Evolutionary conservation across 176 grass and related monocot species (phyloP), one percentile per base, ranked within the genome.

Genomic region (Carex scoparia): DNA sequence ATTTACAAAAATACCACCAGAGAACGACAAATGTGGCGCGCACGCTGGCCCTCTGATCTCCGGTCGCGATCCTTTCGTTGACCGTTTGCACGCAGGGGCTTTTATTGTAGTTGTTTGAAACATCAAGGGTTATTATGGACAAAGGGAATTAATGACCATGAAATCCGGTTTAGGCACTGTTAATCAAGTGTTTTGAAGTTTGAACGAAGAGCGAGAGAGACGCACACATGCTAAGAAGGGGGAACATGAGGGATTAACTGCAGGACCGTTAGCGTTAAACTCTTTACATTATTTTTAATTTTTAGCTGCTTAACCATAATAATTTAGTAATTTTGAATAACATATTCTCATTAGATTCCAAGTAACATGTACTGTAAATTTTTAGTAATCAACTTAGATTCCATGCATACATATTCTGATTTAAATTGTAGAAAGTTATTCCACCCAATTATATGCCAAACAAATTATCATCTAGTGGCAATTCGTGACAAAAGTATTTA

Each of bases 91-190:
- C 23, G 66, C 46, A 46, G 63, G 69, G 85, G 62, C 30, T 4
- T 65, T 37, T 18, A 48, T 70, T 3, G 85, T 81, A 81, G 54
- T 69, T 67, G 18, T 28, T 4, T 5, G 7, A 28, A 56, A 46
- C 14, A 35, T 1, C 2, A 49, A 70, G 85, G 75, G 28, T 19
- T 2, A 64, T 55, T 61, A 0, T 60, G 11, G 23, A 28, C 28
- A 61, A 5, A 28, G 28, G 14, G 44, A 33, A 56, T 40, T 18
- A 19, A 65, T 53, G 55, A n/a, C 73, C 84, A 65, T n/a, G 42
- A 80, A 86, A 27, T 77, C 72, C 49, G 73, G 84, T 38, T 81
- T 48, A 62, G 53, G 74, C 74, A 57, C 28, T 79, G 49, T 14
- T 58, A 35, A 32, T 33, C 2, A 55, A 51, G 42, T 23, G 23